Percentiles rank a stretch among this genome's conserved stretches.
phyloP scores from a whole-genome alignment of 2,329 filamentous ascomycete genomes.

The Pestalotiopsis sp. region DNA sequence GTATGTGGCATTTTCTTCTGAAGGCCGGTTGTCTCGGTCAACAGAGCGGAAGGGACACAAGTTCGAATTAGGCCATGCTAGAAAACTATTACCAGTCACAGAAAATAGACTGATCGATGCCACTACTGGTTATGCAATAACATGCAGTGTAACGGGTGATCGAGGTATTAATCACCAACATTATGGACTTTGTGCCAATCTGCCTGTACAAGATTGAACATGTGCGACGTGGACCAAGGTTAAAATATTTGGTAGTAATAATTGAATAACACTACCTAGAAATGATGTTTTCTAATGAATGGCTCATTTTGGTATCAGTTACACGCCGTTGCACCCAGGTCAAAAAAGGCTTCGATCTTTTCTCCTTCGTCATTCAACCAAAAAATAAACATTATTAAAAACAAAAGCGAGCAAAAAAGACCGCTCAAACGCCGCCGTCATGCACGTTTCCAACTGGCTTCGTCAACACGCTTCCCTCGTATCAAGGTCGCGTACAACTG shows the following conservation, averaged over 20 bases:
- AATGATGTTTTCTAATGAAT: not conserved
- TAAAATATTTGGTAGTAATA: not conserved
- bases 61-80: not conserved
- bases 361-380: not conserved
- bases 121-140: not conserved
- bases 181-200: no score
- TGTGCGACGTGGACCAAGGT: no score
- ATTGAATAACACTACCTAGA: not conserved
- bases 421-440: not conserved
- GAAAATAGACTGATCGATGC: not conserved
- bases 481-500: not conserved
- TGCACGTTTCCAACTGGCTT: not conserved
- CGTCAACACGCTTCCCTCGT: not conserved
- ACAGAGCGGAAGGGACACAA: not conserved
- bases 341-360: not conserved
- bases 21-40: not conserved
- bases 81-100: not conserved
- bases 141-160: no score
- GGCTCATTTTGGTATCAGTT: constrained; percentile 3
- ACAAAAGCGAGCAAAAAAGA: not conserved
- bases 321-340: not conserved
- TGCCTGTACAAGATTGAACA: no score
- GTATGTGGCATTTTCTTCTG: not conserved
- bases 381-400: not conserved
- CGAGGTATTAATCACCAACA: no score